A percentile compares a stretch with the other conserved stretches of the same genome.
Conservation (phyloP, 2,329 filamentous ascomycete genomes). For the Trichophyton schoenleinii region DNA sequence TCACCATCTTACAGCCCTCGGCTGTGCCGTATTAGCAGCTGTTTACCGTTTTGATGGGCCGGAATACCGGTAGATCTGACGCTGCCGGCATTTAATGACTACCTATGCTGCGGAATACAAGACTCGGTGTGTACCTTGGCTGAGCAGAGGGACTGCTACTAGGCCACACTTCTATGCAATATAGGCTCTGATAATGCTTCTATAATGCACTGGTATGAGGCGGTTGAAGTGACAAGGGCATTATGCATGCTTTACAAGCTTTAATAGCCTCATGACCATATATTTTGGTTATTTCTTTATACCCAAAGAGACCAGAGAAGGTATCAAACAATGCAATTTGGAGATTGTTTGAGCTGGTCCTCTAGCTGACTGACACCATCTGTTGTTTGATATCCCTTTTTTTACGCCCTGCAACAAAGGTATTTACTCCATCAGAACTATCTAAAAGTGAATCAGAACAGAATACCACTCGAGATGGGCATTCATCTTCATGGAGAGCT, state of each 20-base stretch:
- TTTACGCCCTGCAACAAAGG: background rate
- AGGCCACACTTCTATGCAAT: no score
- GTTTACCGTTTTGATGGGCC: no score
- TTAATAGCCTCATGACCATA: background rate
- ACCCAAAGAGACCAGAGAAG: background rate
- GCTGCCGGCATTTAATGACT: no score
- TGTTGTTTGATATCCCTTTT: background rate
- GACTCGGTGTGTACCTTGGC: no score
- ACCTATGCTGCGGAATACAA: no score
- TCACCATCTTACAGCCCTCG: no score
- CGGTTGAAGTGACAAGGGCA: background rate
- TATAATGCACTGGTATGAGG: background rate
- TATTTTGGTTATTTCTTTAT: background rate
- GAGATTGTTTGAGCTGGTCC: background rate
- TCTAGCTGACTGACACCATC: background rate
- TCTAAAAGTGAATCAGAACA: background rate
- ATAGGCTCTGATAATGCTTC: background rate
- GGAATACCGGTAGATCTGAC: no score
- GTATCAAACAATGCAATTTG: background rate
- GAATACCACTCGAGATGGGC: background rate
- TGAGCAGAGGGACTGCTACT: no score
- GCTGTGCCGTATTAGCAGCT: no score
- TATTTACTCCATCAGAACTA: background rate
- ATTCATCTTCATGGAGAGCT: background rate
- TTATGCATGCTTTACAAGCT: background rate